These are phyloP conservation scores for Isatis lusitanica DNA, from an alignment of 441 rosid species.

Conservation along the genomic window DNA sequence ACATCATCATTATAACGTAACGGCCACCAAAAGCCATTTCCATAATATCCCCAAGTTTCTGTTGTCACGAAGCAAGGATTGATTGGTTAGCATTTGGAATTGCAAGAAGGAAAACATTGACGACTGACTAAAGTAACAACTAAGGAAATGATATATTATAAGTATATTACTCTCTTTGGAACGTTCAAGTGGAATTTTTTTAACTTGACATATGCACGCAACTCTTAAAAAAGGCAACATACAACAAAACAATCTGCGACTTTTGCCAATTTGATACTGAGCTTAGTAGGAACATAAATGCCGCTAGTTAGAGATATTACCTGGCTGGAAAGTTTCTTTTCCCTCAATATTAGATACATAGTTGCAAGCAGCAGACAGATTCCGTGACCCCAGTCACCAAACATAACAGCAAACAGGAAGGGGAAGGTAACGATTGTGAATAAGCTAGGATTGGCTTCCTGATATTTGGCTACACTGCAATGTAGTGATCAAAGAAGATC, in stretches of 20 bases:
- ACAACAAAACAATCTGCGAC: slow-evolving; percentile 2
- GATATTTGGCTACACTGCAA: slow-evolving; percentile 92
- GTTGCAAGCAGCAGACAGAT: slow-evolving; percentile 83
- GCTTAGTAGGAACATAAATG: neutral
- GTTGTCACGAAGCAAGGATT: slow-evolving; percentile 28
- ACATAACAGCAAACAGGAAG: slow-evolving; percentile 98
- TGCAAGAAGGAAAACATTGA: neutral
- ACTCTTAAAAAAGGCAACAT: neutral
- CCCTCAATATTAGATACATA: slow-evolving; percentile 55
- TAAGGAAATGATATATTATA: neutral
- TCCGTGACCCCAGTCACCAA: slow-evolving; percentile 99
- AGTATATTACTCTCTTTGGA: neutral
- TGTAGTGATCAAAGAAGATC: slow-evolving; percentile 15
- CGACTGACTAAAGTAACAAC: slow-evolving; percentile 4
- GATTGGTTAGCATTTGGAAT: slow-evolving; percentile 1
- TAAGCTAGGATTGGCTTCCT: slow-evolving; percentile 91
- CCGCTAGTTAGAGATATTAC: slow-evolving; percentile 36
- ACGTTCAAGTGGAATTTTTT: neutral
- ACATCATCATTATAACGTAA: slow-evolving; percentile 84
- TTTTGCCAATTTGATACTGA: neutral
- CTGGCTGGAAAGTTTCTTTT: slow-evolving; percentile 84
- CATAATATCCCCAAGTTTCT: slow-evolving; percentile 85
- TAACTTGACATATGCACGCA: neutral
- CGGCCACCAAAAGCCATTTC: slow-evolving; percentile 95
- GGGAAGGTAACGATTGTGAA: slow-evolving; percentile 87